Percentiles rank a stretch among this genome's conserved stretches.
phyloP scores from a whole-genome alignment of 2,329 filamentous ascomycete genomes.

The Aschersonia sp. region DNA sequence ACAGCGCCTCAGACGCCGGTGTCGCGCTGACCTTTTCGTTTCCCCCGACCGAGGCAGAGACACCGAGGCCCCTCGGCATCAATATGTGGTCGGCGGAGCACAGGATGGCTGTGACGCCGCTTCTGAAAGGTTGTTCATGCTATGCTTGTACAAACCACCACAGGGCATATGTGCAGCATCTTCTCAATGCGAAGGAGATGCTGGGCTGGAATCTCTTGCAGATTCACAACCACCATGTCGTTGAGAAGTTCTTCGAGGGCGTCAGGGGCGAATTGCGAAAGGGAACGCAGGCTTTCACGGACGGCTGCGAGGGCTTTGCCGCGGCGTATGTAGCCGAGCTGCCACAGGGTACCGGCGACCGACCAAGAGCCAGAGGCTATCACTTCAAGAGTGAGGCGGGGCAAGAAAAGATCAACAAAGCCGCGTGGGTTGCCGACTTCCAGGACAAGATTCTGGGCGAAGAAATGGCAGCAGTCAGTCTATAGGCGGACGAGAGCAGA shows the following conservation, averaged over 20 bases:
- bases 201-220: conserved; percentile 87
- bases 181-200: conserved; percentile 89
- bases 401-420: conserved; percentile 52
- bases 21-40: conserved; percentile 74
- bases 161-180: conserved; percentile 73
- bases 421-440: conserved; percentile 40
- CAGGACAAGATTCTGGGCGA: neutral
- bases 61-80: conserved; percentile 44
- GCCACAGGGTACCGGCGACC: conserved; percentile 59
- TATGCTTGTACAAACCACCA: conserved; percentile 77
- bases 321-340: conserved; percentile 52
- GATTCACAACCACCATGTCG: conserved; percentile 70
- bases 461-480: neutral
- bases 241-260: conserved; percentile 58
- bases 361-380: conserved; percentile 70
- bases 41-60: conserved; percentile 20
- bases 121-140: conserved; percentile 55
- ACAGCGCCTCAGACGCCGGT: conserved; percentile 63
- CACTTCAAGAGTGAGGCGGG: conserved; percentile 60
- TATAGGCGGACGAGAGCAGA: neutral
- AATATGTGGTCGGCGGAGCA: conserved; percentile 62
- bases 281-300: conserved; percentile 45
- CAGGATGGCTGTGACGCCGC: conserved; percentile 45
- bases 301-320: conserved; percentile 25
- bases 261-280: conserved; percentile 49